Evolutionary conservation across 495 filamentous ascomycete species (phyloP).

Genomic region (Tuber calosporum): DNA sequence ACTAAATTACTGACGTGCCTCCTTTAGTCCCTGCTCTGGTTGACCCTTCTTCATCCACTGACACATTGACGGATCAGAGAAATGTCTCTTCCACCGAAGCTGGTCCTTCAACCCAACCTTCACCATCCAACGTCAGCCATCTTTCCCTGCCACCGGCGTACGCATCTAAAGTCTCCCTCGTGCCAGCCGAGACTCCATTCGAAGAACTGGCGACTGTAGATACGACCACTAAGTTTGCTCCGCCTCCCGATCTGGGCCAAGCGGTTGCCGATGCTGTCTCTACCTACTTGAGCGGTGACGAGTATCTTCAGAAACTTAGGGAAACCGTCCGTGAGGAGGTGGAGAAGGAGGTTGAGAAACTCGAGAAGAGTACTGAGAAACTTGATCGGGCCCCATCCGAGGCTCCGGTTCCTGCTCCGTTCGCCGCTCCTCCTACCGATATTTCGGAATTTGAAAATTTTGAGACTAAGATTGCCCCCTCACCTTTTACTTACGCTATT

Average conservation of each 20-base stretch:
- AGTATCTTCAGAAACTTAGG: conserved; percentile 37
- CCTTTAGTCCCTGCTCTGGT: neutral
- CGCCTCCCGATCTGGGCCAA: conserved; percentile 27
- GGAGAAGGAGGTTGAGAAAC: conserved; percentile 24
- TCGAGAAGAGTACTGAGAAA: conserved; percentile 15
- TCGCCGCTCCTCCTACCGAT: conserved; percentile 28
- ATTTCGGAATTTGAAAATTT: conserved; percentile 9
- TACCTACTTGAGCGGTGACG: conserved; percentile 37
- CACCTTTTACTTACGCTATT: conserved; percentile 52
- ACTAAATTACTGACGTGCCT: neutral
- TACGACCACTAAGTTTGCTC: conserved; percentile 6
- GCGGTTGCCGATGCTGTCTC: conserved; percentile 37
- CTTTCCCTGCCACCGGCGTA: conserved; percentile 29
- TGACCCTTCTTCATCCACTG: conserved; percentile 1
- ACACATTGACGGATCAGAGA: neutral
- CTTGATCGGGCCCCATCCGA: conserved; percentile 4
- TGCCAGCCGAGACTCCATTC: neutral
- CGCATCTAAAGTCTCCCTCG: conserved; percentile 28
- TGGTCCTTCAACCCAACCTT: neutral
- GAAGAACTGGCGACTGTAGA: conserved; percentile 10
- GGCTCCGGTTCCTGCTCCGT: conserved; percentile 38
- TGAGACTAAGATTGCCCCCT: neutral
- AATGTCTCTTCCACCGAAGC: neutral
- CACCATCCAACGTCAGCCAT: conserved; percentile 12
- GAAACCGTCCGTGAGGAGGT: conserved; percentile 41